Conservation (phyloP, 75 land plant species). For the Cryptomeria japonica region DNA sequence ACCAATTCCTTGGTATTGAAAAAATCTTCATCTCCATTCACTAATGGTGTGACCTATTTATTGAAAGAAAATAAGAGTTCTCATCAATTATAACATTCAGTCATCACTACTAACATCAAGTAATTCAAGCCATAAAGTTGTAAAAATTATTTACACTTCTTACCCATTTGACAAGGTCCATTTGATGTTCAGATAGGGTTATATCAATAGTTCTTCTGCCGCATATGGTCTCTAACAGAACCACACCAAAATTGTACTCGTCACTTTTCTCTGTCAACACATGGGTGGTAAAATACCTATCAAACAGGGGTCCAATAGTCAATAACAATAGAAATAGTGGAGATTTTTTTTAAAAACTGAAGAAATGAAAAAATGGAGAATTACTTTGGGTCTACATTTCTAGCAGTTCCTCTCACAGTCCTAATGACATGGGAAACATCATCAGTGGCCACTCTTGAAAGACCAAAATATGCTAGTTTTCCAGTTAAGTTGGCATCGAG, state of each 20-base stretch:
- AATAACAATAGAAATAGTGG: too few species aligned
- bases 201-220: conserved; percentile 19
- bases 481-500: neutral
- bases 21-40: neutral
- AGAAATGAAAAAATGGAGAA: conserved; percentile 11
- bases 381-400: conserved; percentile 20
- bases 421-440: neutral
- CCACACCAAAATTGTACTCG: conserved; percentile 25
- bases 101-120: neutral
- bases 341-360: too few species aligned
- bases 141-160: neutral
- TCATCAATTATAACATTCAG: neutral
- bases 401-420: conserved; percentile 1
- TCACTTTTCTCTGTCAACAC: conserved; percentile 21
- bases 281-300: conserved; percentile 18
- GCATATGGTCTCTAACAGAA: conserved; percentile 24
- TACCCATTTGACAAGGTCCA: neutral
- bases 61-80: neutral
- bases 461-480: conserved; percentile 12
- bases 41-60: neutral
- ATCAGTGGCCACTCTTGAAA: neutral
- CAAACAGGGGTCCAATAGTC: too few species aligned
- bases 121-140: neutral
- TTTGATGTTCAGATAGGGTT: neutral
- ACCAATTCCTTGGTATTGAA: neutral